A percentile compares a stretch with the other conserved stretches of the same genome.
These are phyloP conservation scores for Beauveria bassiana DNA, from an alignment of 2,329 filamentous ascomycete species.

Conservation along the genomic window DNA sequence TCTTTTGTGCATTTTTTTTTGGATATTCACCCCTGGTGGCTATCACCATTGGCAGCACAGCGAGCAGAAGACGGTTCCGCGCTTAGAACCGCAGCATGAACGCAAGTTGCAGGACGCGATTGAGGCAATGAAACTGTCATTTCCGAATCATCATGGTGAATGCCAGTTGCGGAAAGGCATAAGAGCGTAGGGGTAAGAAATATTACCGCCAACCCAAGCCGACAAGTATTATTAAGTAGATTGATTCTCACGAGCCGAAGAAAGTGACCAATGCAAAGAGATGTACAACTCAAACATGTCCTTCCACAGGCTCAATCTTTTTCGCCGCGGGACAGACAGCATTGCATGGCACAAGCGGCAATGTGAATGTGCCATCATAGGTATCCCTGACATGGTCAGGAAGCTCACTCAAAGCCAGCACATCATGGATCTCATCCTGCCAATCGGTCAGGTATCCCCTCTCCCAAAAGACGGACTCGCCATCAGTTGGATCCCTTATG, in stretches of 20 bases:
- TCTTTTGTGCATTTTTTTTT: not conserved
- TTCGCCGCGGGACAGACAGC: not conserved
- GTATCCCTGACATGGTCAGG: constrained; percentile 11
- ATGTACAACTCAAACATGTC: not conserved
- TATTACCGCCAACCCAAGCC: no score
- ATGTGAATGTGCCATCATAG: not conserved
- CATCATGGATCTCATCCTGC: constrained; percentile 14
- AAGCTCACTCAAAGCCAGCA: not conserved
- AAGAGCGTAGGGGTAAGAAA: no score
- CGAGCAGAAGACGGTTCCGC: no score
- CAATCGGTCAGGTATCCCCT: constrained; percentile 15
- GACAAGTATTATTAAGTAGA: not conserved
- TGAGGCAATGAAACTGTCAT: no score
- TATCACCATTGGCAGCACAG: no score
- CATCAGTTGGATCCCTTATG: constrained; percentile 4
- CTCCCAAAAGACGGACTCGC: constrained; percentile 9
- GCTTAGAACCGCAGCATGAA: no score
- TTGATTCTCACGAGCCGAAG: not conserved
- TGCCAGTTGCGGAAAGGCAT: no score
- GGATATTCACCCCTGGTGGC: no score
- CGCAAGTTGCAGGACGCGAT: no score
- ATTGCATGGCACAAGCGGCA: not conserved
- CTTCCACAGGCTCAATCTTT: not conserved
- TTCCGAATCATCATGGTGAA: no score
- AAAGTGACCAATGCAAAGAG: not conserved